phyloP scores from a whole-genome alignment of 106 monocot species.

The Agapanthus africanus region DNA sequence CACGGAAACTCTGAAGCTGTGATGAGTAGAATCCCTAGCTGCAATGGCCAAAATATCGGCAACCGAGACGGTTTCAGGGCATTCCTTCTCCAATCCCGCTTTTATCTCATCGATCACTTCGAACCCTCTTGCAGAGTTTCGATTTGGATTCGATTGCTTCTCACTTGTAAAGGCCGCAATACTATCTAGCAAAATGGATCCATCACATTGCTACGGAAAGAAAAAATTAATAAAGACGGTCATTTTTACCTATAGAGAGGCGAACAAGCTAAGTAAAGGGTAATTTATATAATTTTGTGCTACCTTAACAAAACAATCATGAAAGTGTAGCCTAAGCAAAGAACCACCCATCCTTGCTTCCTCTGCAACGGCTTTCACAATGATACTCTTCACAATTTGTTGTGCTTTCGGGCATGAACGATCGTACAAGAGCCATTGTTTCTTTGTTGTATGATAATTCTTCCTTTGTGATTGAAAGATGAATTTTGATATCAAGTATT shows the following conservation, averaged over 20 bases:
- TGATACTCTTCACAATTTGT: constrained; percentile 1
- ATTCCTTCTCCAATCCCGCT: constrained; percentile 9
- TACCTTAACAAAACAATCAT: constrained; percentile 18
- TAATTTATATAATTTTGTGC: too few species aligned
- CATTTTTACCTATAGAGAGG: too few species aligned
- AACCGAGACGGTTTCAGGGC: constrained; percentile 38
- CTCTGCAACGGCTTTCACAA: background rate
- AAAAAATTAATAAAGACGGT: too few species aligned
- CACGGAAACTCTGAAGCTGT: background rate
- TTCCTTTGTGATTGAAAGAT: too few species aligned
- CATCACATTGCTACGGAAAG: constrained; percentile 14
- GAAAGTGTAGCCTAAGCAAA: constrained; percentile 12
- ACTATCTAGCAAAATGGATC: constrained; percentile 3
- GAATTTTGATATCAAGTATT: too few species aligned
- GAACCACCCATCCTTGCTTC: constrained; percentile 12
- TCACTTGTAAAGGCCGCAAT: background rate
- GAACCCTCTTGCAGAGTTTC: constrained; percentile 9
- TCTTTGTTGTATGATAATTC: too few species aligned
- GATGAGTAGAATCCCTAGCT: constrained; percentile 40
- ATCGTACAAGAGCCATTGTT: too few species aligned
- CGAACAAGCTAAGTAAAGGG: too few species aligned
- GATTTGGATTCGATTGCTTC: constrained; percentile 2
- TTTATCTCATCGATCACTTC: constrained; percentile 12
- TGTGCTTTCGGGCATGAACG: constrained; percentile 8
- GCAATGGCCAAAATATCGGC: constrained; percentile 44